A percentile compares a stretch with the other conserved stretches of the same genome.
Evolutionary conservation across 1,284 basidiomycete species (phyloP).

Genomic region (Ceratobasidium sp.): DNA sequence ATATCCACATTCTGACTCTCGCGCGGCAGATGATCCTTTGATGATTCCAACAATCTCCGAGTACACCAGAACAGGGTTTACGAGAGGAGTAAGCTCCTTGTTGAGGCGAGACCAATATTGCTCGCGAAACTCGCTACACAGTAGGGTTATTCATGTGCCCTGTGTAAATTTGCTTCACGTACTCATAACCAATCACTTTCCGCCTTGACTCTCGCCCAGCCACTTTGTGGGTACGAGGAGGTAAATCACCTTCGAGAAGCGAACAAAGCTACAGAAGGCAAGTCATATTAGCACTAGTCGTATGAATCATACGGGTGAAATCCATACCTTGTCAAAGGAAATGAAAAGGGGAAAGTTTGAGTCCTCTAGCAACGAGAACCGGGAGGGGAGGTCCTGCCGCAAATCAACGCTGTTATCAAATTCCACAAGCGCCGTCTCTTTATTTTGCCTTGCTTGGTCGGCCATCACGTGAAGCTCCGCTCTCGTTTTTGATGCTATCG

Average conservation of each 20-base stretch:
- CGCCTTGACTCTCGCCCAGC: neutral
- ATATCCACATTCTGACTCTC: neutral
- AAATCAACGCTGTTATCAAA: neutral
- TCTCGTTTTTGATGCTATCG: neutral
- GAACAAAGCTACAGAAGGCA: neutral
- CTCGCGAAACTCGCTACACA: constrained; percentile 5
- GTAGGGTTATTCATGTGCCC: too few species aligned
- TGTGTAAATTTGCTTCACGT: neutral
- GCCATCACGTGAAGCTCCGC: neutral
- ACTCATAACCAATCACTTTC: neutral
- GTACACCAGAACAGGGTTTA: constrained; percentile 73
- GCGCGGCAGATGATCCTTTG: constrained; percentile 31
- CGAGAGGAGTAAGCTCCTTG: neutral
- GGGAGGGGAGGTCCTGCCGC: neutral
- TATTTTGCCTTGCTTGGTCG: neutral
- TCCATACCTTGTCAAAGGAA: constrained; percentile 20
- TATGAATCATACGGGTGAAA: neutral
- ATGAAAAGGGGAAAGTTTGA: constrained; percentile 31
- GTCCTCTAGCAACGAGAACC: neutral
- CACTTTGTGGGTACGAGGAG: neutral
- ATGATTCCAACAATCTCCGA: constrained; percentile 67
- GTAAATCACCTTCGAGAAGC: constrained; percentile 19
- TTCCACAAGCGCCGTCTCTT: neutral
- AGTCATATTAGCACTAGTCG: neutral
- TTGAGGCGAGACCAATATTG: constrained; percentile 5